Evolutionary conservation across 495 filamentous ascomycete species (phyloP).

Genomic region (Aspergillus sclerotiicarbonarius): DNA sequence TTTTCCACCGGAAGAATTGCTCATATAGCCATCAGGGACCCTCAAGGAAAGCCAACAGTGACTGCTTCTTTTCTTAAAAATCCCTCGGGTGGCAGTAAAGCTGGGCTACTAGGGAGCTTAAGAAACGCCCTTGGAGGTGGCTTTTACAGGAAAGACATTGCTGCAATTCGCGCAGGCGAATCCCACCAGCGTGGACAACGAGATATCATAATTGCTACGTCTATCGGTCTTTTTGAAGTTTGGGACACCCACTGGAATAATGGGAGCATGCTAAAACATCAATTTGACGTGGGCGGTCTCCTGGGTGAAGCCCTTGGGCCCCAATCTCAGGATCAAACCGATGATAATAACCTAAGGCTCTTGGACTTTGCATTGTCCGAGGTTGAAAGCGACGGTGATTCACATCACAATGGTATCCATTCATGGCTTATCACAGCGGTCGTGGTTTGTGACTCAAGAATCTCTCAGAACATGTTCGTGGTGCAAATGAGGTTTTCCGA

Average conservation of each 20-base stretch:
- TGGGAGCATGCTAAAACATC: constrained; percentile 53
- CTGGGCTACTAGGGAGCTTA: constrained; percentile 74
- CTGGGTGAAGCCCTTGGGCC: constrained; percentile 27
- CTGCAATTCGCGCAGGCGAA: constrained; percentile 66
- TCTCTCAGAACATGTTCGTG: constrained; percentile 28
- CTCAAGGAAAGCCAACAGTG: constrained; percentile 80
- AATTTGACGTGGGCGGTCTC: constrained; percentile 48
- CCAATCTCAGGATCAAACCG: constrained; percentile 21
- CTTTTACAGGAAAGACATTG: constrained; percentile 68
- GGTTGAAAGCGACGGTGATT: constrained; percentile 16
- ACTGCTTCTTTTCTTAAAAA: constrained; percentile 69
- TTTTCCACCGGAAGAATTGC: constrained; percentile 83
- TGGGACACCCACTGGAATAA: constrained; percentile 89
- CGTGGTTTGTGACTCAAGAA: constrained; percentile 23
- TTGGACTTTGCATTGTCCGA: constrained; percentile 36
- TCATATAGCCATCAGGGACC: constrained; percentile 78
- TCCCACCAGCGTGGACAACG: constrained; percentile 77
- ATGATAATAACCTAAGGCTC: constrained; percentile 34
- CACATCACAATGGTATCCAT: constrained; percentile 18
- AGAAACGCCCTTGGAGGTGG: constrained; percentile 66
- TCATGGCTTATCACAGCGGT: constrained; percentile 35
- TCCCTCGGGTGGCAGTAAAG: constrained; percentile 39
- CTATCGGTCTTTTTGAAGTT: constrained; percentile 68
- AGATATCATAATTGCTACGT: constrained; percentile 73
- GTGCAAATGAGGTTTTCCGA: constrained; percentile 29